Evolutionary conservation across 306 rosid species (phyloP), one percentile per base, ranked within the genome.

Genomic region (Cucurbita ficifolia): DNA sequence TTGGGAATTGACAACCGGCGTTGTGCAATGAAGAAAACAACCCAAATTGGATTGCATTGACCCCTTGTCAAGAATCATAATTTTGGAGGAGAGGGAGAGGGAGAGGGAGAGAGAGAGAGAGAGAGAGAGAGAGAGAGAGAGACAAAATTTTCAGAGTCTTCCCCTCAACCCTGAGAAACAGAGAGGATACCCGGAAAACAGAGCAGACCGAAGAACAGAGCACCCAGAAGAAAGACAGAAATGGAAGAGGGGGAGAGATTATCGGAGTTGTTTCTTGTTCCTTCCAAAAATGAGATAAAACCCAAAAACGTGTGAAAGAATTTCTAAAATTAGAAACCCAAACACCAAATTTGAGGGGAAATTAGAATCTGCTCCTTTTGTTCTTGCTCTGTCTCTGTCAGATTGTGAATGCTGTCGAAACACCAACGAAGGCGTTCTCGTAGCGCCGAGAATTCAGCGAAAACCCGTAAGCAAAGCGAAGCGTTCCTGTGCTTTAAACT

Each of bases 31-130:
- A 54, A 94, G 99, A 79, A 94, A 86, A 75, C 92, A 84, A 22
- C 87, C 89, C 17, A 94, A 96, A 78, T 94, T 94, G 51, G 97
- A 90, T 82, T 87, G 87, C 88, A 84, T 82, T 68, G 90, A 81
- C 75, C 76, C 84, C 78, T 84, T 79, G 39, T 83, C 81, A 22
- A 81, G 79, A 64, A 84, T 86, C 96, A 87, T 75, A 54, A 62
- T 43, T 38, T 19, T 13, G 50, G 51, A 45, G 43, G 68, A 51
- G 57, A 61, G 79, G 56, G 40, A 73, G 22, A 51, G 57, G 52
- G 79, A 51, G 57, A 61, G 79, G 50, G 40, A 73, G 22, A 29
- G 33, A 29, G 33, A 29, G 33, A 29, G 33, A 29, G 29, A 24
- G 33, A 29, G 33, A 29, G 33, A 29, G 24, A 22, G 68, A 50